A percentile compares a stretch with the other conserved stretches of the same genome.
Evolutionary conservation across 2,329 filamentous ascomycete genomes (phyloP).

Genomic region (Didymosphaeria variabile): DNA sequence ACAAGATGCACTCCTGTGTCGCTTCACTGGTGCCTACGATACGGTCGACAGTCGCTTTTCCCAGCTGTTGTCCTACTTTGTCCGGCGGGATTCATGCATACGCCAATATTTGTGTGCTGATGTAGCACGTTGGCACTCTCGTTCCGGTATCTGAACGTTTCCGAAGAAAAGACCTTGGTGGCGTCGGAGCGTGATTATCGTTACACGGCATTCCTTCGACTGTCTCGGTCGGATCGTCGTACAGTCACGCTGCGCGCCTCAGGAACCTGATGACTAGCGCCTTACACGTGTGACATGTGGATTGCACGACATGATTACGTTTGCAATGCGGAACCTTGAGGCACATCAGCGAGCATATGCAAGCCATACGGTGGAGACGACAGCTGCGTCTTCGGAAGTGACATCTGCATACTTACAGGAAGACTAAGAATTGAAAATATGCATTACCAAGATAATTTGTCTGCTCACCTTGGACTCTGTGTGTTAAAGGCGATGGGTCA

Average conservation of each 20-base stretch:
- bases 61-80: not conserved
- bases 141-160: not conserved
- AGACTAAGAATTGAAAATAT: too few species aligned
- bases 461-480: too few species aligned
- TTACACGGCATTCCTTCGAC: not conserved
- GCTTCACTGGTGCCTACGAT: not conserved
- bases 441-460: too few species aligned
- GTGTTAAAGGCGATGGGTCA: too few species aligned
- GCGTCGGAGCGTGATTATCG: not conserved
- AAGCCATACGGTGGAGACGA: too few species aligned
- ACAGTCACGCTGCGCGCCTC: conserved; percentile 9
- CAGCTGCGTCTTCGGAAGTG: not conserved
- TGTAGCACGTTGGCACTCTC: not conserved
- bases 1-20: not conserved
- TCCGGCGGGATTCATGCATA: not conserved
- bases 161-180: not conserved
- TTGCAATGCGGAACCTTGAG: not conserved
- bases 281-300: conserved; percentile 5
- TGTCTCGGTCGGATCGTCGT: not conserved
- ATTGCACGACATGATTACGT: not conserved
- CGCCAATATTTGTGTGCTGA: not conserved
- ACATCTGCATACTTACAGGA: not conserved
- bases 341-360: too few species aligned
- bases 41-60: not conserved
- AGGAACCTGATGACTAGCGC: not conserved